Evolutionary conservation across 163 green algal species (phyloP), one percentile per base, ranked within the genome.

Genomic region (Chlorella variabilis): DNA sequence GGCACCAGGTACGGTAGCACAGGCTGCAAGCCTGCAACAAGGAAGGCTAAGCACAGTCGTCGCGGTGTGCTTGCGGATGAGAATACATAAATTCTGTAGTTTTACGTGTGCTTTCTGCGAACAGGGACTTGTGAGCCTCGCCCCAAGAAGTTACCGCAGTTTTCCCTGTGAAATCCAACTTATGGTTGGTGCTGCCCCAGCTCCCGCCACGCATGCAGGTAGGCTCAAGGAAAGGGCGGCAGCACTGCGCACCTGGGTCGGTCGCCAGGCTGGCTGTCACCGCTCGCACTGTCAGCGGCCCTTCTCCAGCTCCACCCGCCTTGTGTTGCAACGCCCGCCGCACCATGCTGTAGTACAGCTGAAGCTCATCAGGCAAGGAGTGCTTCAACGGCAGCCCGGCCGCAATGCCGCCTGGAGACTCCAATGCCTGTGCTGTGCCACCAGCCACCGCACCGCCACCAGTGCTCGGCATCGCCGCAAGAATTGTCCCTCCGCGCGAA

Each of bases 1-100:
- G 92, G 83, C 18, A 74, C 85, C 48, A 98, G 89, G 87, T 97
- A 96, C 0, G 94, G 94, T 34, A 92, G 75, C 51, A 97, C 84
- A 13, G 91, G 89, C 51, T 96, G 89, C 61, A 97, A 81, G 4
- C 94, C 95, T 84, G 82, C 66, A 81, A 9, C 38, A 69, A 31
- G 45, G 11, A 54, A 71, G n/a, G 23, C 61, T 20, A 9, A 20
- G 15, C 65, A 31, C 36, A 54, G 5, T 21, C n/a, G 17, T 54
- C 36, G 20, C 34, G 2, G 3, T 34, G 4, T 54, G 45, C 11
- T 15, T 15, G 45, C n/a, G n/a, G n/a, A n/a, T n/a, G n/a, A n/a
- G n/a, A 54, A 68, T 39, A 31, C 62, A 20, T 4, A 29, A 51
- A 34, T 59, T n/a, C n/a, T n/a, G n/a, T n/a, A n/a, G n/a, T n/a